Percentiles rank a stretch among this genome's conserved stretches.
Evolutionary conservation across 2,329 filamentous ascomycete genomes (phyloP).

Genomic region (Trichoderma sp.): DNA sequence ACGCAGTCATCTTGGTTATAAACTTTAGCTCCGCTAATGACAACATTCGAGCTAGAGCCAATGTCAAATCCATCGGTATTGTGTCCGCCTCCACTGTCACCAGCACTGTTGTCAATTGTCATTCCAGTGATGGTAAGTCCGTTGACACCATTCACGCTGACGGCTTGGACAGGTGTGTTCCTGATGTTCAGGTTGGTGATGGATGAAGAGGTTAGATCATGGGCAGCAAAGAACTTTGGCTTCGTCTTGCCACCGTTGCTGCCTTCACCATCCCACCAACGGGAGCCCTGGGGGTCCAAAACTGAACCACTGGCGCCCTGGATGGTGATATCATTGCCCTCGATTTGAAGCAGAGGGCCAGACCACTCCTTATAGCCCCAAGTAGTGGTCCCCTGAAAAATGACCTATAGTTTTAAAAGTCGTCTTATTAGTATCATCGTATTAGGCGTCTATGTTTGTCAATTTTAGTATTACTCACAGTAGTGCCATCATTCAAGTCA

Average conservation of each 20-base stretch:
- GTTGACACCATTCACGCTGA: slow-evolving; percentile 38
- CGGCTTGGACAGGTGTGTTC: slow-evolving; percentile 43
- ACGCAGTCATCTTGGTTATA: slow-evolving; percentile 63
- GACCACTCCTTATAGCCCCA: slow-evolving; percentile 12
- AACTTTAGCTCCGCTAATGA: slow-evolving; percentile 51
- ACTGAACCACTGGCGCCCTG: slow-evolving; percentile 1
- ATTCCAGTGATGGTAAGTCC: slow-evolving; percentile 38
- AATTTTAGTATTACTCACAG: neutral
- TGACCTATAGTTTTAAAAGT: neutral
- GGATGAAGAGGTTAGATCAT: slow-evolving; percentile 35
- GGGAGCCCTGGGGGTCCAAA: slow-evolving; percentile 15
- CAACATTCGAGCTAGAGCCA: slow-evolving; percentile 47
- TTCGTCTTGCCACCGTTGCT: slow-evolving; percentile 60
- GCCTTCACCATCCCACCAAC: slow-evolving; percentile 63
- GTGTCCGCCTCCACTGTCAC: slow-evolving; percentile 37
- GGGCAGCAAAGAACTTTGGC: slow-evolving; percentile 59
- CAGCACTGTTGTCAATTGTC: slow-evolving; percentile 40
- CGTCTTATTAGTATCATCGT: neutral
- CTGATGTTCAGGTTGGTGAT: slow-evolving; percentile 40
- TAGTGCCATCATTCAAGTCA: slow-evolving; percentile 10
- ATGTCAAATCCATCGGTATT: slow-evolving; percentile 63
- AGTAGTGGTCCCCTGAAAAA: slow-evolving; percentile 9
- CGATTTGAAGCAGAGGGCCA: slow-evolving; percentile 11
- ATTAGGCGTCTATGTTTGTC: too few species aligned
- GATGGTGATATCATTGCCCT: slow-evolving; percentile 2